Conservation (phyloP, 2,329 filamentous ascomycete species). For the Simplicillium sp. region DNA sequence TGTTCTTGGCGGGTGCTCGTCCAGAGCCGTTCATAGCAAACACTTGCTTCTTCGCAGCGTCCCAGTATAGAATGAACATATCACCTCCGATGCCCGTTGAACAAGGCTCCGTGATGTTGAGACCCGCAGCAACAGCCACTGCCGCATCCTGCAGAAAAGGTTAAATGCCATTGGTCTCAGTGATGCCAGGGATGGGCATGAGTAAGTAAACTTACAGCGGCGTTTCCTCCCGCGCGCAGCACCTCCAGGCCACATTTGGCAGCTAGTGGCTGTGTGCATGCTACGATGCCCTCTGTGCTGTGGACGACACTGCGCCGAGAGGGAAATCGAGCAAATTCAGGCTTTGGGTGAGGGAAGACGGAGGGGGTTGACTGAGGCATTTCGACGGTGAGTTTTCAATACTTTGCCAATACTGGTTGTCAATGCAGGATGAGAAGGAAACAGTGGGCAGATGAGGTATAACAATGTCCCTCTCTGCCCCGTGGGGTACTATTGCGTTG, state of each 20-base stretch:
- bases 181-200: background rate
- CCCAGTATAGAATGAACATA: slow-evolving; percentile 92
- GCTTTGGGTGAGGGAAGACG: slow-evolving; percentile 34
- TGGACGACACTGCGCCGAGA: slow-evolving; percentile 88
- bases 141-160: slow-evolving; percentile 68
- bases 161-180: slow-evolving; percentile 8
- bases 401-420: too few relatives aligned
- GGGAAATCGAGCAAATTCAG: slow-evolving; percentile 54
- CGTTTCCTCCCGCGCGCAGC: slow-evolving; percentile 83
- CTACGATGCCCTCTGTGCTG: slow-evolving; percentile 83
- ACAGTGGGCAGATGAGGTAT: too few relatives aligned
- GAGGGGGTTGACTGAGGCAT: slow-evolving; percentile 41
- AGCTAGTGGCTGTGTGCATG: slow-evolving; percentile 83
- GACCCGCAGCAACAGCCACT: slow-evolving; percentile 81
- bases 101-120: slow-evolving; percentile 89
- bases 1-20: slow-evolving; percentile 61
- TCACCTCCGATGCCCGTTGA: slow-evolving; percentile 95
- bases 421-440: too few relatives aligned
- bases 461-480: too few relatives aligned
- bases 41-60: slow-evolving; percentile 72
- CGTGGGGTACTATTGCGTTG: too few relatives aligned
- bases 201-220: slow-evolving; percentile 64
- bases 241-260: slow-evolving; percentile 80
- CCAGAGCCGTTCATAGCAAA: slow-evolving; percentile 88
- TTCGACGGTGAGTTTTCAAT: too few relatives aligned